A percentile compares a stretch with the other conserved stretches of the same genome.
Evolutionary conservation across 1,284 basidiomycete genomes (phyloP).

Genomic region (Dichomitus squalens): DNA sequence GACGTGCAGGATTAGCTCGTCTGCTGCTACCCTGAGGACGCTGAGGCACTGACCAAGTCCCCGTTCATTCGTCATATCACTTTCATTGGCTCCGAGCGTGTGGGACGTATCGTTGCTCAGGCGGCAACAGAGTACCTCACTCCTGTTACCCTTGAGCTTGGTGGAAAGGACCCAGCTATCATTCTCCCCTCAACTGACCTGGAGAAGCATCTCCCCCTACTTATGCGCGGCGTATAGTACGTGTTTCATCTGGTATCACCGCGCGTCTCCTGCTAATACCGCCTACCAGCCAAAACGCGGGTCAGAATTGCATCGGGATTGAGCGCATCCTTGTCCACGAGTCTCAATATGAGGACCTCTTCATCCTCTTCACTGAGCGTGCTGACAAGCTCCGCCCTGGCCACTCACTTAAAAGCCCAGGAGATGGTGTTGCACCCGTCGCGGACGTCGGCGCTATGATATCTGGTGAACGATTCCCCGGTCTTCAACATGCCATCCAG

Average conservation of each 20-base stretch:
- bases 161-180: conserved; percentile 82
- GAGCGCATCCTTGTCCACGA: conserved; percentile 89
- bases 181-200: conserved; percentile 76
- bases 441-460: conserved; percentile 85
- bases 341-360: conserved; percentile 74
- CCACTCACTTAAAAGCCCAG: conserved; percentile 63
- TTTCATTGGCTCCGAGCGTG: conserved; percentile 92
- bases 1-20: conserved; percentile 53
- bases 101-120: conserved; percentile 84
- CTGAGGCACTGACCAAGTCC: conserved; percentile 80
- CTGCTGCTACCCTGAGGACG: conserved; percentile 88
- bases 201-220: conserved; percentile 67
- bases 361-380: conserved; percentile 64
- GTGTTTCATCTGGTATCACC: conserved; percentile 34
- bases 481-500: conserved; percentile 72
- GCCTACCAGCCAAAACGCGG: conserved; percentile 75
- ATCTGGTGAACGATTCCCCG: conserved; percentile 56
- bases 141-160: conserved; percentile 90
- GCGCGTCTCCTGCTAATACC: conserved; percentile 4
- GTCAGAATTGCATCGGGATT: conserved; percentile 97
- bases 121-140: conserved; percentile 87
- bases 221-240: conserved; percentile 89
- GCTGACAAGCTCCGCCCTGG: conserved; percentile 71
- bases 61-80: conserved; percentile 81
- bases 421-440: conserved; percentile 68